Conservation (phyloP, 1,284 basidiomycete species). For the Coniophora puteana region DNA sequence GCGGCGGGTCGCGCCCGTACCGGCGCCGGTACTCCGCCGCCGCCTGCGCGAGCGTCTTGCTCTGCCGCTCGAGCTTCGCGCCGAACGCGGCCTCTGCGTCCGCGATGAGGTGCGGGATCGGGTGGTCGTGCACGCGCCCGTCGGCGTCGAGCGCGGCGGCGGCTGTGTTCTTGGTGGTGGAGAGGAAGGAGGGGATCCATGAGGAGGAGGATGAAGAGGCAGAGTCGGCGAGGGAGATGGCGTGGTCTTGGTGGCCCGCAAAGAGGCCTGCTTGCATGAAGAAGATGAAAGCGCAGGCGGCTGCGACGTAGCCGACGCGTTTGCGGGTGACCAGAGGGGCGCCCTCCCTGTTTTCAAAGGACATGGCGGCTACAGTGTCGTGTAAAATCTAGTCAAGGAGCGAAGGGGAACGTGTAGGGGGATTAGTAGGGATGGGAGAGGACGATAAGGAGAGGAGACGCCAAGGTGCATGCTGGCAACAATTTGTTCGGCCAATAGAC, state of each 20-base stretch:
- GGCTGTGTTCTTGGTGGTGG: slow-evolving; percentile 4
- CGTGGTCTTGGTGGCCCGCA: slow-evolving; percentile 30
- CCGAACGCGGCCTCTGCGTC: slow-evolving; percentile 70
- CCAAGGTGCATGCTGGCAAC: no score
- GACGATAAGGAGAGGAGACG: no score
- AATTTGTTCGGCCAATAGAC: no score
- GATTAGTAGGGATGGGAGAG: no score
- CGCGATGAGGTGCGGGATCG: slow-evolving; percentile 79
- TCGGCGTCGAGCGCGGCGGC: no score
- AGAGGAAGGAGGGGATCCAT: slow-evolving; percentile 15
- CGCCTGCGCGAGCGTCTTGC: slow-evolving; percentile 69
- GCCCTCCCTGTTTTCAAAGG: no score
- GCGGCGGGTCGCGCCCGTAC: slow-evolving; percentile 78
- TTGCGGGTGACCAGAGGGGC: no score
- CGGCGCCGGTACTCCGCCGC: slow-evolving; percentile 76
- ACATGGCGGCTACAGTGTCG: no score
- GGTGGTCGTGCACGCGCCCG: slow-evolving; percentile 51
- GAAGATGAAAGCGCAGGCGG: slow-evolving; percentile 41
- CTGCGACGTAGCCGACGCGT: no score
- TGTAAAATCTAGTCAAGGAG: no score
- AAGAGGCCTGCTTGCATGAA: slow-evolving; percentile 59
- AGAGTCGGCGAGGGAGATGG: slow-evolving; percentile 13
- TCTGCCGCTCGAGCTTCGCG: slow-evolving; percentile 68
- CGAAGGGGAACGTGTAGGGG: no score
- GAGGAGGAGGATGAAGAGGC: slow-evolving; percentile 8